These are phyloP conservation scores for Hymenotorrendiella dingleyae DNA, from an alignment of 2,329 filamentous ascomycete species.

Conservation along the genomic window DNA sequence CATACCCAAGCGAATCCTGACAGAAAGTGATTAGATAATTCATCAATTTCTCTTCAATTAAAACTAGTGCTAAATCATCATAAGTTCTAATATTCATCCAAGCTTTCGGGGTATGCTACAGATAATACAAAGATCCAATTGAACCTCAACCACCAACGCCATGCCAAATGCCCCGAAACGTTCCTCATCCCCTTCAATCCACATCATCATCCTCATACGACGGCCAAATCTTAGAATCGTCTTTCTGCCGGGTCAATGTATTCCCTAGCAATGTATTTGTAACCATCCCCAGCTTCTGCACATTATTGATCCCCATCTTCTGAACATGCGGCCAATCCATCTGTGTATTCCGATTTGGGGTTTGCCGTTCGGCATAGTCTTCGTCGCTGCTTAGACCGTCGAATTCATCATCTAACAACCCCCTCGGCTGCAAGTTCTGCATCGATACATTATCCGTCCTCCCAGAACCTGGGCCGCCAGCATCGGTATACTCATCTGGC, in stretches of 20 bases:
- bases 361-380: constrained; percentile 21
- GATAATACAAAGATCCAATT: not conserved
- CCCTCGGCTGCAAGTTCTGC: constrained; percentile 22
- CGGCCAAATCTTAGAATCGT: constrained; percentile 25
- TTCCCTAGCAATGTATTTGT: constrained; percentile 30
- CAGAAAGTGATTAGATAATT: too few relatives aligned
- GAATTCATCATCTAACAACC: constrained; percentile 14
- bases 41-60: too few relatives aligned
- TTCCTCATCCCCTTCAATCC: constrained; percentile 20
- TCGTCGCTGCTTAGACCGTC: constrained; percentile 29
- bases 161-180: not conserved
- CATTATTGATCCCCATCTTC: constrained; percentile 24
- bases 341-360: constrained; percentile 20
- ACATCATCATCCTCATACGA: constrained; percentile 26
- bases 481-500: constrained; percentile 26
- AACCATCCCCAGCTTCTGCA: constrained; percentile 25
- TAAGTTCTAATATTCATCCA: too few relatives aligned
- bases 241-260: constrained; percentile 27
- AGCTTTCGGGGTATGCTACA: constrained; percentile 3
- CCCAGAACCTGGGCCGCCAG: constrained; percentile 10
- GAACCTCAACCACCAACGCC: not conserved
- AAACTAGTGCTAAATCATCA: too few relatives aligned
- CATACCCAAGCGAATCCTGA: too few relatives aligned
- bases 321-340: constrained; percentile 25
- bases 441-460: constrained; percentile 22